Evolutionary conservation across 73 alveolate species (phyloP), one percentile per base, ranked within the genome.

Genomic region (Effrenium voratum): DNA sequence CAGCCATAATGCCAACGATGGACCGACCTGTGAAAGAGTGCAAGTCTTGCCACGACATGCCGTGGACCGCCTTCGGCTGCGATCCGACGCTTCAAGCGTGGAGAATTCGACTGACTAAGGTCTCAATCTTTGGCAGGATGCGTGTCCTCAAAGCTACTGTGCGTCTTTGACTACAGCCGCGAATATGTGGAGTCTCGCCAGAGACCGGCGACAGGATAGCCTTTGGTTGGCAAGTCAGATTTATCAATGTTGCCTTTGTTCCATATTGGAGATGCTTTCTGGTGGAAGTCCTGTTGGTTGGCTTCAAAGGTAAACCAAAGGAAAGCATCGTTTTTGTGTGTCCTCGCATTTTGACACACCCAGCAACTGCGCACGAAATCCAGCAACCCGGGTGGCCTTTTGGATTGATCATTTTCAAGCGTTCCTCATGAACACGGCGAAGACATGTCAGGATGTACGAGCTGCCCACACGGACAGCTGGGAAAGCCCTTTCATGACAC

Each of bases 121-220:
- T 68, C 38, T 90, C 44, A 55, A 24, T 55, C 63, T 90, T 45
- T 90, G 96, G 96, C 96, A 90, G 44, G 96, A 90, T 46, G 96
- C 96, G 13, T 90, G 96, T 41, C 96, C 96, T 34, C 96, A 90
- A 55, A 90, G 96, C 96, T 90, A 90, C 19, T 45, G 75, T 41
- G 96, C 96, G 15, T 90, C 96, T 1, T 90, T 90, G 86, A 90
- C 96, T 16, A 90, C 96, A 1, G 96, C 96, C 15, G 96, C 96
- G 55, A 90, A 90, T 30, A 90, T 90, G 96, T 90, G 96, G 96
- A n/a, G 72, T 30, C 96, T 90, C 45, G 86, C 87, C 57, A 30
- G 3, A 30, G 60, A 45, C 16, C 19, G 45, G 26, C 63, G 63
- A 52, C 26, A 52, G 19, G 63, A 52, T 12, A 52, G 26, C 19